Evolutionary conservation across 805 yeast species (phyloP), one percentile per base, ranked within the genome.

Genomic region (Maudiozyma turicensis): DNA sequence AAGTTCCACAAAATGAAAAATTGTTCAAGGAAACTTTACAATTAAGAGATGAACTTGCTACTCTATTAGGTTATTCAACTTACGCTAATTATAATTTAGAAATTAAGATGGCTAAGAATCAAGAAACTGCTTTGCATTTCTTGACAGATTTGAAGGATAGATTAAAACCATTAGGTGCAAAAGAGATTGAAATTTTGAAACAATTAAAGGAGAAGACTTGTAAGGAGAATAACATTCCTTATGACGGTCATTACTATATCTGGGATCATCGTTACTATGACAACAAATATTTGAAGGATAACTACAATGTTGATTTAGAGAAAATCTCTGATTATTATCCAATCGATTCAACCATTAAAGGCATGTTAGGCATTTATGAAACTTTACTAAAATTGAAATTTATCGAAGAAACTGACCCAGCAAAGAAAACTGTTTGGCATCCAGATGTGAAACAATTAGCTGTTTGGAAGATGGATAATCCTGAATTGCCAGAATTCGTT

Each of bases 241-340:
- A 61, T 33, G 75, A 76, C 56, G 63, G 63, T 15, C 59, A 64
- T 13, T 73, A 72, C 46, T 82, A 80, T 60, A 73, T 80, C 45
- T 87, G 95, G 95, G 95, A 87, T 63, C 76, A 77, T 53, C 69
- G 78, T 48, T 87, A 71, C 64, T 85, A 81, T 61, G 77, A 81
- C 58, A 84, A 81, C 47, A 68, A 76, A 62, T 72, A 80, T 64
- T 71, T 86, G 48, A 87, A 85, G 64, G 74, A 73, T 47, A 78
- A 84, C 49, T 85, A 78, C 66, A 72, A 81, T 58, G 87, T 87
- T 34, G 91, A 87, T 60, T 79, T 81, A 51, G 76, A 77, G 49
- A 77, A 78, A 56, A 81, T 87, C 51, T 71, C 88, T 6, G 89
- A 87, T 61, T 87, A 79, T 62, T 87, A 85, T 72, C 93, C 95